phyloP scores from a whole-genome alignment of 306 rosid species.

The Lathyrus oleraceus region DNA sequence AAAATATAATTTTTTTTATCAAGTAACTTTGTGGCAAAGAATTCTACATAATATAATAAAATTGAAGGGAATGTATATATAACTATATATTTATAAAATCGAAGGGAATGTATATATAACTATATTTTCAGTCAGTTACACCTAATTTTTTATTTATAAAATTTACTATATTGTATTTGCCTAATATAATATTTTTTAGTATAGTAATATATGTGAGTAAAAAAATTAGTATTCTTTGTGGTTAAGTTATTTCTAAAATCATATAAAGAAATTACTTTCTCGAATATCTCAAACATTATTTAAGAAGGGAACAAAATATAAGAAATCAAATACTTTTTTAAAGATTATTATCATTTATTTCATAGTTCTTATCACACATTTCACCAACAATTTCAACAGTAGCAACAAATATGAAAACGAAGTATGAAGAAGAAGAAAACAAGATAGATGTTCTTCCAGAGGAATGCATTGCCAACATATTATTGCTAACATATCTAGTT shows the following conservation, averaged over 20 bases:
- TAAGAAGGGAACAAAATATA: background rate
- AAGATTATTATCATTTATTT: slow-evolving; percentile 11
- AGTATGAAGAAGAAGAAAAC: background rate
- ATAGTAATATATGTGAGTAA: too few species aligned
- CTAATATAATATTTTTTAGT: too few species aligned
- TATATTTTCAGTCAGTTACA: too few species aligned
- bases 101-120: too few species aligned
- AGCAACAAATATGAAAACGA: background rate
- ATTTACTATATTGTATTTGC: too few species aligned
- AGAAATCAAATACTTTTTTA: background rate
- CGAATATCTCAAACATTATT: background rate
- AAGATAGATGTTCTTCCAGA: slow-evolving; percentile 5
- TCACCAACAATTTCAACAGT: background rate
- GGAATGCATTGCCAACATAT: slow-evolving; percentile 28
- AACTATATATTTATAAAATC: too few species aligned
- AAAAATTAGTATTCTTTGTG: background rate
- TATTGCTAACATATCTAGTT: background rate
- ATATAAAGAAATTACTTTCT: background rate
- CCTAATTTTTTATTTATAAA: too few species aligned
- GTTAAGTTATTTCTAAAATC: too few species aligned
- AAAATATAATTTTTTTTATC: too few species aligned
- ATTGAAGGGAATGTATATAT: too few species aligned
- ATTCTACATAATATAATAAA: too few species aligned
- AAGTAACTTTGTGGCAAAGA: too few species aligned
- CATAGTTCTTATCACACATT: background rate